A percentile compares a stretch with the other conserved stretches of the same genome.
These are phyloP conservation scores for Cylindrotheca closterium DNA, from an alignment of 108 stramenopile genomes.

Conservation along the genomic window DNA sequence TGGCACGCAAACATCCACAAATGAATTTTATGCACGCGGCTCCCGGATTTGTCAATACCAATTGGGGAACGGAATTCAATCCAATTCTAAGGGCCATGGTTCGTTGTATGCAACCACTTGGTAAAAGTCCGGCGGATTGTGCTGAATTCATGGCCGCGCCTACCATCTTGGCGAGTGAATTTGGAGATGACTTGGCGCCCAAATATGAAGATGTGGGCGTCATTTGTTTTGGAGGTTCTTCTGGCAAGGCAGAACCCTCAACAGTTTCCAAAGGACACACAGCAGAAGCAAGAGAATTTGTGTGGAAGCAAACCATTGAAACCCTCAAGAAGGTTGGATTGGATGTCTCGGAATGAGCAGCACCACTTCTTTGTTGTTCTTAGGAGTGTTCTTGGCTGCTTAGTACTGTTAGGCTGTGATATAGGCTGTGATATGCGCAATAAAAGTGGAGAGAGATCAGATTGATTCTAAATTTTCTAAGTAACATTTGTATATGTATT, in stretches of 20 bases:
- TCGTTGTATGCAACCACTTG: slow-evolving; percentile 37
- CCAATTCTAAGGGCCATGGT: slow-evolving; percentile 20
- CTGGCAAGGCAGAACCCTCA: not conserved
- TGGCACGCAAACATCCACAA: slow-evolving; percentile 28
- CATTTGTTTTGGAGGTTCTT: not conserved
- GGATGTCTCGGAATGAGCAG: too few relatives aligned
- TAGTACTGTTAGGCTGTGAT: too few relatives aligned
- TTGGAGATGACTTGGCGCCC: slow-evolving; percentile 1
- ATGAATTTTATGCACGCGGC: slow-evolving; percentile 48
- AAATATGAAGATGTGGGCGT: not conserved
- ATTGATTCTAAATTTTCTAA: too few relatives aligned
- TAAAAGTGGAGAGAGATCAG: too few relatives aligned
- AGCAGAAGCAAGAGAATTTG: slow-evolving; percentile 4
- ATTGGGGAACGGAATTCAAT: slow-evolving; percentile 64
- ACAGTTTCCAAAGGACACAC: not conserved
- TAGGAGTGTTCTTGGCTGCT: too few relatives aligned
- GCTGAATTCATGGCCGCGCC: slow-evolving; percentile 41
- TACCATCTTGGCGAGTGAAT: slow-evolving; percentile 12
- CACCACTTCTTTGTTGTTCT: too few relatives aligned
- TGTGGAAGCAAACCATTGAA: slow-evolving; percentile 19
- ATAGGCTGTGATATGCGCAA: too few relatives aligned
- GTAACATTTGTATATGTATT: too few relatives aligned
- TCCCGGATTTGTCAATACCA: slow-evolving; percentile 56
- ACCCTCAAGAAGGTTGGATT: slow-evolving; percentile 2
- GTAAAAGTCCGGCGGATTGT: slow-evolving; percentile 36